These are phyloP conservation scores for Plantago major DNA, from an alignment of 257 asterid species.

Conservation along the genomic window DNA sequence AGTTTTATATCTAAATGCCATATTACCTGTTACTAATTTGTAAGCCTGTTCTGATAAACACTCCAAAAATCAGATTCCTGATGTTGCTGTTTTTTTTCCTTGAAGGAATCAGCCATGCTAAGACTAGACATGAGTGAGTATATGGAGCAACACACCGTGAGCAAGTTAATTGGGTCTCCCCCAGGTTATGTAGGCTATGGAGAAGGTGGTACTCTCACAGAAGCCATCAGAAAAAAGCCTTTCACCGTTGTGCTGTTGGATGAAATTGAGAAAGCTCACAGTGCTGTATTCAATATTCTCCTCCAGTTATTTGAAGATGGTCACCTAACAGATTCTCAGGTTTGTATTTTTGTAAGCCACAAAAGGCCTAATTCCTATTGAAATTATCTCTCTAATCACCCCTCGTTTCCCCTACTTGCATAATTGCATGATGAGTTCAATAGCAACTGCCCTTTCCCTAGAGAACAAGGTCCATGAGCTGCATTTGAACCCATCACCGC, in stretches of 20 bases:
- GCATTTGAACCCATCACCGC: not conserved
- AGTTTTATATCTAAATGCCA: constrained; percentile 1
- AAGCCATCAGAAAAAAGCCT: constrained; percentile 90
- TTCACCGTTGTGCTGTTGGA: constrained; percentile 90
- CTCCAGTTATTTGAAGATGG: constrained; percentile 97
- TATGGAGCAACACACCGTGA: constrained; percentile 97
- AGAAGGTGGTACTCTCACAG: constrained; percentile 89
- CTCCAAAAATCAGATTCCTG: constrained; percentile 15
- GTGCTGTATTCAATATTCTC: constrained; percentile 89
- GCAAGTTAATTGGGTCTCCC: constrained; percentile 98
- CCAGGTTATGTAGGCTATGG: constrained; percentile 98
- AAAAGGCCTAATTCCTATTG: too few relatives aligned
- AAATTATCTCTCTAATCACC: too few relatives aligned
- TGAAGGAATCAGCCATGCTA: constrained; percentile 87
- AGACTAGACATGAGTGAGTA: constrained; percentile 98
- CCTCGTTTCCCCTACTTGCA: too few relatives aligned
- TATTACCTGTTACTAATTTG: constrained; percentile 5
- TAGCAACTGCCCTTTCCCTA: too few relatives aligned
- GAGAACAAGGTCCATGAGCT: too few relatives aligned
- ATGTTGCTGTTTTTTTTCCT: constrained; percentile 17
- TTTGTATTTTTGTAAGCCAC: constrained; percentile 15
- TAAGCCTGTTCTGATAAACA: not conserved
- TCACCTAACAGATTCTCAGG: constrained; percentile 98
- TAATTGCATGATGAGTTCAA: too few relatives aligned
- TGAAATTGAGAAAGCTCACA: constrained; percentile 98